Evolutionary conservation across 768 basidiomycete species (phyloP).

Genomic region (Naganishia vaughanmartiniae): DNA sequence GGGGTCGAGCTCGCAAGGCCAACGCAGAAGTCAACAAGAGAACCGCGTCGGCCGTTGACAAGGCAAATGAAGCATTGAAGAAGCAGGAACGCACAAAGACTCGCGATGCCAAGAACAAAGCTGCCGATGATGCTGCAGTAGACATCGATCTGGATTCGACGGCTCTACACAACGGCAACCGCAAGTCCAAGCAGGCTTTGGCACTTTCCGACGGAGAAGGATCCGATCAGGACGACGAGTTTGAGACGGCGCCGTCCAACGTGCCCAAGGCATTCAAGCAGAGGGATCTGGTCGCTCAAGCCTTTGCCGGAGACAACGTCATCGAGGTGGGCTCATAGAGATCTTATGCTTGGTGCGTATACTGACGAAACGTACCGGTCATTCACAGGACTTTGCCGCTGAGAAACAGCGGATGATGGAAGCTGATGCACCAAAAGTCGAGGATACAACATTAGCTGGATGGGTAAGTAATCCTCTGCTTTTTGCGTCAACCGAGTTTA

Average conservation of each 20-base stretch:
- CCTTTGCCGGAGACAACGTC: slow-evolving; percentile 96
- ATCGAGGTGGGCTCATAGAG: slow-evolving; percentile 63
- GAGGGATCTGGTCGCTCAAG: slow-evolving; percentile 84
- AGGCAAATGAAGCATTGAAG: slow-evolving; percentile 71
- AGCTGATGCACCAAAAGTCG: slow-evolving; percentile 77
- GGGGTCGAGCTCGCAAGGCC: slow-evolving; percentile 64
- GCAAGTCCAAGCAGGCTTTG: slow-evolving; percentile 36
- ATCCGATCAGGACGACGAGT: slow-evolving; percentile 58
- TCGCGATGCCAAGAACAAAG: slow-evolving; percentile 61
- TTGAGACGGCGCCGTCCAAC: slow-evolving; percentile 41
- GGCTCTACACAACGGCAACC: slow-evolving; percentile 38
- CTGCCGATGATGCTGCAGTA: slow-evolving; percentile 70
- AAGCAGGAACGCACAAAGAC: slow-evolving; percentile 61
- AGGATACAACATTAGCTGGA: slow-evolving; percentile 87
- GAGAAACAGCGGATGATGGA: slow-evolving; percentile 78
- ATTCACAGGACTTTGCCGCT: slow-evolving; percentile 72
- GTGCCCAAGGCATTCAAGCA: slow-evolving; percentile 75
- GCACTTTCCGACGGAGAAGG: slow-evolving; percentile 60
- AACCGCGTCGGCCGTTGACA: slow-evolving; percentile 61
- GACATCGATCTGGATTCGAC: slow-evolving; percentile 65
- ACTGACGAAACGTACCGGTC: neutral
- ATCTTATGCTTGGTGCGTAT: neutral
- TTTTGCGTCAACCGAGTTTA: neutral
- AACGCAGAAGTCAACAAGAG: slow-evolving; percentile 73
- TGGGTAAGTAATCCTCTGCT: slow-evolving; percentile 65